Evolutionary conservation across 768 basidiomycete genomes (phyloP).

Genomic region (Mycena latifolia): DNA sequence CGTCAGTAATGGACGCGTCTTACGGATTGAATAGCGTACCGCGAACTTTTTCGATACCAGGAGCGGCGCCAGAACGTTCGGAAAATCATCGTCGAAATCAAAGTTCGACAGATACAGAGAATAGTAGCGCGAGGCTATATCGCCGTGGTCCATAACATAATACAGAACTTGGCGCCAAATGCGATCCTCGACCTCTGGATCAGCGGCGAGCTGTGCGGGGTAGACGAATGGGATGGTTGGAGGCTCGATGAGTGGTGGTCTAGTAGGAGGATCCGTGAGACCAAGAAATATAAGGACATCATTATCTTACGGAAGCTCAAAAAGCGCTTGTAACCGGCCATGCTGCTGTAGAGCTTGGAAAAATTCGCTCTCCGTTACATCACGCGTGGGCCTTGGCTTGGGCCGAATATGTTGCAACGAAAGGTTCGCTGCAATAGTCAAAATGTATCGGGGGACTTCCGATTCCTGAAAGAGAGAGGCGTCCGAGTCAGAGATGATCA

Average conservation of each 20-base stretch:
- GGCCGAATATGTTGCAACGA: background rate
- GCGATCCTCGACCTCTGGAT: background rate
- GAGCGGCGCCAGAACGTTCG: background rate
- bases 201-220: constrained; percentile 7
- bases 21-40: background rate
- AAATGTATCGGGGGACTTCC: background rate
- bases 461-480: background rate
- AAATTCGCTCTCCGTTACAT: background rate
- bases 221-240: background rate
- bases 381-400: background rate
- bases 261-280: no score
- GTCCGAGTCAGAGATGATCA: background rate
- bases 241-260: no score
- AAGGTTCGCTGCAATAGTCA: background rate
- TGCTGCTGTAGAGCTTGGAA: background rate
- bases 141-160: background rate
- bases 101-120: no score
- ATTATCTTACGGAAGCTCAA: background rate
- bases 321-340: background rate
- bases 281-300: no score
- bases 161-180: constrained; percentile 7
- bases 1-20: no score
- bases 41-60: constrained; percentile 3
- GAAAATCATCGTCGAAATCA: no score
- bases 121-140: no score